Base-by-base conservation (phyloP, 441 rosid species). In the Francoa sonchifolia region DNA sequence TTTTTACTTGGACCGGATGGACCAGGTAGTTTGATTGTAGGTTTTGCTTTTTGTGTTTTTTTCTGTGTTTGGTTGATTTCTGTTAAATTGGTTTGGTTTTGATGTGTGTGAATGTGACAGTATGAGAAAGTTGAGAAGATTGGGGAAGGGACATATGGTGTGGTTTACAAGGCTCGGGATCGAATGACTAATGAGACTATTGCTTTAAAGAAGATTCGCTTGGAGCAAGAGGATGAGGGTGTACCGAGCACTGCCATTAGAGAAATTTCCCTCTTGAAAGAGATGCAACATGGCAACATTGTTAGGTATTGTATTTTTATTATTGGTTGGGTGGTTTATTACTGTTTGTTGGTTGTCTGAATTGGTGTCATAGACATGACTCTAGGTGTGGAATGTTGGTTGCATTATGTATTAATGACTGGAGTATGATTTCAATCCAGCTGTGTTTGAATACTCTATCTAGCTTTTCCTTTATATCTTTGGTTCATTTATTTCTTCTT, bases 81-180 rank as follows among this genome's bases (percentile, higher is more conserved):
- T 21, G 2, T 33, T 8, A 23, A 5, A 15, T 31, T 58, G 33
- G 26, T 0, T 13, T 40, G 9, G 23, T 66, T 42, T 21, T 26
- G 28, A 14, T 63, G 43, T 37, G 15, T 6, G 7, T 47, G 43
- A 5, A 36, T 33, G 18, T 45, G 58, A 42, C 72, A 88, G 97
- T 88, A 84, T 33, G 97, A 84, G 82, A 88, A 88, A 66, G 95
- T 88, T 36, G 97, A 79, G 72, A 88, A 88, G 72, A 88, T 88
- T 23, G 95, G 97, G 33, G 97, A 88, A 67, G 97, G 97, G 44
- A 88, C 97, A 2, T 88, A 88, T 43, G 97, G 97, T 19, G 97
- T 88, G 38, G 97, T 88, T 32, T 88, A 88, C 47, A 88, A 88
- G 72, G 97, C 97, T 50, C 74, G 89, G 15, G 93, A 88, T 46